phyloP scores from a whole-genome alignment of 2,329 filamentous ascomycete genomes.

The Aureobasidium sp. region DNA sequence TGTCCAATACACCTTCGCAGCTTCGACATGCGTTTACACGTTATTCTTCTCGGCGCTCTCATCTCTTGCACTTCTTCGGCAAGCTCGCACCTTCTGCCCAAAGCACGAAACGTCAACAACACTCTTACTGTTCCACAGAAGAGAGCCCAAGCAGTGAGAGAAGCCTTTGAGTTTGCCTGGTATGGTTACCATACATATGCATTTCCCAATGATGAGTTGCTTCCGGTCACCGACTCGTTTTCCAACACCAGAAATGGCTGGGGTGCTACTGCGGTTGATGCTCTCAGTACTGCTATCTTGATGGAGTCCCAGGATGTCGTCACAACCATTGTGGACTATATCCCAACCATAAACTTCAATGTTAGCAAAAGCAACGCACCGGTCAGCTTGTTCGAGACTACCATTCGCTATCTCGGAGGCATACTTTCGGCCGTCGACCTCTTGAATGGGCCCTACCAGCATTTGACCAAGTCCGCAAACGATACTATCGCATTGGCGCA shows the following conservation, averaged over 20 bases:
- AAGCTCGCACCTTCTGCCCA: neutral
- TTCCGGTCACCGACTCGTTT: constrained; percentile 56
- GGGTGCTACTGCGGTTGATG: constrained; percentile 77
- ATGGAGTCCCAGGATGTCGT: constrained; percentile 65
- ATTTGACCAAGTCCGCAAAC: constrained; percentile 19
- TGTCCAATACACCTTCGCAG: no score
- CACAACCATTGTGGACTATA: constrained; percentile 59
- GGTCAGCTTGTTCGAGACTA: constrained; percentile 82
- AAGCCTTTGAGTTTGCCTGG: constrained; percentile 64
- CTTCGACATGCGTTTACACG: neutral
- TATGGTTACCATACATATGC: constrained; percentile 51
- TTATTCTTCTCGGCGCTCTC: neutral
- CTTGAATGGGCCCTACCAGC: constrained; percentile 51
- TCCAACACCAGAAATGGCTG: constrained; percentile 71
- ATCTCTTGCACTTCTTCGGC: neutral
- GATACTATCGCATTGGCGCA: constrained; percentile 52
- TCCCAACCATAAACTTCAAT: constrained; percentile 63
- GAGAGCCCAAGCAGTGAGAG: constrained; percentile 46
- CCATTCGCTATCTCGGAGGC: constrained; percentile 78
- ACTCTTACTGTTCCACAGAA: neutral
- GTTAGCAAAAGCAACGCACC: constrained; percentile 37
- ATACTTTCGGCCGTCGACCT: constrained; percentile 70
- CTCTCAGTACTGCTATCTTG: constrained; percentile 68
- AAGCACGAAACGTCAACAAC: neutral
- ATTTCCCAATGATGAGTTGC: constrained; percentile 68